phyloP scores from a whole-genome alignment of 2,329 filamentous ascomycete genomes.

The Emericellopsis cladophorae region DNA sequence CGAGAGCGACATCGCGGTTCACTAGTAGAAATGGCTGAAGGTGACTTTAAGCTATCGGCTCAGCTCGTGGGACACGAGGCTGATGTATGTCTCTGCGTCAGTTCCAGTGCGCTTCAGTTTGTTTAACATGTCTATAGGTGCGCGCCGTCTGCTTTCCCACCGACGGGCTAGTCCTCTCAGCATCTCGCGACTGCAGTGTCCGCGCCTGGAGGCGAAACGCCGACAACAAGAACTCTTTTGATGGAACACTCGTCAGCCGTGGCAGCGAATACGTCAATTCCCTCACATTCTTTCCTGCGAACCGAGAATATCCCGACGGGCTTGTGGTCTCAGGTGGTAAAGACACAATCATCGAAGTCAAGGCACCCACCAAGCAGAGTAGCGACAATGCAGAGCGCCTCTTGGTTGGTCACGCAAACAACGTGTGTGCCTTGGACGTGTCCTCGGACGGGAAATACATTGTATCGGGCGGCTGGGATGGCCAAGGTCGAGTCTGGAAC shows the following conservation, averaged over 20 bases:
- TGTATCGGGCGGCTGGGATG: constrained; percentile 91
- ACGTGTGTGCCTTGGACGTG: constrained; percentile 78
- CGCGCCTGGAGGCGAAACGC: constrained; percentile 60
- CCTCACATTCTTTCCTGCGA: constrained; percentile 63
- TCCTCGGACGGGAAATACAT: constrained; percentile 60
- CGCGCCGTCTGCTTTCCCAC: constrained; percentile 72
- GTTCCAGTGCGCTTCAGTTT: no score
- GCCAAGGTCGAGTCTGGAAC: constrained; percentile 74
- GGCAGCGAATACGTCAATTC: constrained; percentile 82
- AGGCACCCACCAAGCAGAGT: constrained; percentile 52
- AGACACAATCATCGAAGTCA: constrained; percentile 86
- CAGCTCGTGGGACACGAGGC: constrained; percentile 81
- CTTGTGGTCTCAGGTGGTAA: constrained; percentile 80
- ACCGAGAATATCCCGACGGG: constrained; percentile 57
- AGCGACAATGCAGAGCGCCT: constrained; percentile 75
- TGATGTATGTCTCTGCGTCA: constrained; percentile 51
- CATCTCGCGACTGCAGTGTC: constrained; percentile 84
- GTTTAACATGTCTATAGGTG: constrained; percentile 47
- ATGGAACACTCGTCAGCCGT: constrained; percentile 65
- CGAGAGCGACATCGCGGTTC: no score
- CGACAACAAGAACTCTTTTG: constrained; percentile 48
- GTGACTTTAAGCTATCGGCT: constrained; percentile 86
- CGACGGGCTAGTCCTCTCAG: constrained; percentile 62
- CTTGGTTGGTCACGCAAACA: constrained; percentile 74
- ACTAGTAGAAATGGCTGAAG: constrained; percentile 17